Base-by-base conservation (phyloP, 495 filamentous ascomycete species). In the Aspergillus ostianus region DNA sequence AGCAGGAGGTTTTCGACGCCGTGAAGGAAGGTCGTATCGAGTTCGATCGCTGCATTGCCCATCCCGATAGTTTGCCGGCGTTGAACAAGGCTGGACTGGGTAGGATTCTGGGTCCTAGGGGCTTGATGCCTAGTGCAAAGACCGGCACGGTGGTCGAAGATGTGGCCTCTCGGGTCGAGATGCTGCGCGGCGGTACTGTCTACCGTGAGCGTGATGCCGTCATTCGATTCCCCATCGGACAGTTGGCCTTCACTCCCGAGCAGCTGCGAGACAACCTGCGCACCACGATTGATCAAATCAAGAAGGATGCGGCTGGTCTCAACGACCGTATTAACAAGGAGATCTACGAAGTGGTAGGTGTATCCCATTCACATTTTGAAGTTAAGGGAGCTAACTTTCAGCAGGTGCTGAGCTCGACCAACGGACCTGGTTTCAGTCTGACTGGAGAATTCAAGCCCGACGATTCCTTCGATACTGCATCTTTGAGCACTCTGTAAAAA, bases 81-180 rank as follows among this genome's bases (percentile, higher is more conserved):
- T 77, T 97, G 62, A 89, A 88, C 70, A 91, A 92, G 75, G 88
- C 90, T 27, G 82, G 78, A 3, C 69, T 98, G 57, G 93, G 87
- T 53, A 83, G 87, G 65, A 83, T 97, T 47, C 80, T 98, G 12
- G 94, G 94, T 69, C 94, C 94, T 17, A 83, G 82, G 68, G 91
- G 92, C 9, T 73, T 98, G 68, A 97, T 98, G 95, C 94, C 94
- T 20, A 94, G 84, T 68, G 73, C 77, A 53, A 98, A 96, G 81
- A 82, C 81, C 21, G 92, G 90, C 55, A 97, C 94, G 3, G 86
- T 98, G 54, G 91, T 94, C 12, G 89, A 82, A 70, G 87, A 94
- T 74, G 82, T 95, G 5, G 82, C 80, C 46, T 60, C 75, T 4
- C 77, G 86, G 17, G 88, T 97, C 55, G 84, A 83, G 57, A 89